These are phyloP conservation scores for Cyclotella choctawhatcheeana DNA, from an alignment of 108 stramenopile genomes.

Conservation along the genomic window DNA sequence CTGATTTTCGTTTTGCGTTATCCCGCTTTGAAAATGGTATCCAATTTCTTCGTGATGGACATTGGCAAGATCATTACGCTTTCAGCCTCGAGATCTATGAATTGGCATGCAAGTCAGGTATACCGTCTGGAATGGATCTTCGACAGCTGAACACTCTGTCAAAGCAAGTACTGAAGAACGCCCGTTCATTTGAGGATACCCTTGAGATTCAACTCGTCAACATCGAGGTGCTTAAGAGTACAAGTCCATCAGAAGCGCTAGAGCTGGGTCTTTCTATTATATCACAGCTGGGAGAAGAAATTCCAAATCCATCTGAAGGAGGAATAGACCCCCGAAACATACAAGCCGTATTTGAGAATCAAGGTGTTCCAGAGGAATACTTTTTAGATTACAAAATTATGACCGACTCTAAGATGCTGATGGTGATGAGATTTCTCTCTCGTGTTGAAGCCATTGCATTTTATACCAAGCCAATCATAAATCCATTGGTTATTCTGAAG, in stretches of 20 bases:
- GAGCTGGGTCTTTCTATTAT: not conserved
- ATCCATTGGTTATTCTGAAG: conserved; percentile 2
- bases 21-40: conserved; percentile 33
- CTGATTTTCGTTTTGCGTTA: conserved; percentile 1
- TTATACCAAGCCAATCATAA: not conserved
- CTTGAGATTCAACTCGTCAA: not conserved
- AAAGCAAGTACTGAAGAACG: conserved; percentile 4
- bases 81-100: conserved; percentile 33
- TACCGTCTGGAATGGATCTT: conserved; percentile 6
- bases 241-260: conserved; percentile 7
- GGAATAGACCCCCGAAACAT: not conserved
- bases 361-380: conserved; percentile 9
- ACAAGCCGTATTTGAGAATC: conserved; percentile 5
- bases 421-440: conserved; percentile 24
- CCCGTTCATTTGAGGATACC: conserved; percentile 19
- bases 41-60: conserved; percentile 8
- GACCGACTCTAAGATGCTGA: conserved; percentile 9
- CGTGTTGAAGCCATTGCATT: not conserved
- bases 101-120: conserved; percentile 1
- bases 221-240: not conserved
- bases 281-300: too few relatives aligned
- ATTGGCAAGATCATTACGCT: conserved; percentile 30
- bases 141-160: not conserved
- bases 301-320: not conserved
- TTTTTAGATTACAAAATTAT: conserved; percentile 9